Evolutionary conservation across 2,329 filamentous ascomycete species (phyloP), one percentile per base, ranked within the genome.

Genomic region (Orbilia brochopaga): DNA sequence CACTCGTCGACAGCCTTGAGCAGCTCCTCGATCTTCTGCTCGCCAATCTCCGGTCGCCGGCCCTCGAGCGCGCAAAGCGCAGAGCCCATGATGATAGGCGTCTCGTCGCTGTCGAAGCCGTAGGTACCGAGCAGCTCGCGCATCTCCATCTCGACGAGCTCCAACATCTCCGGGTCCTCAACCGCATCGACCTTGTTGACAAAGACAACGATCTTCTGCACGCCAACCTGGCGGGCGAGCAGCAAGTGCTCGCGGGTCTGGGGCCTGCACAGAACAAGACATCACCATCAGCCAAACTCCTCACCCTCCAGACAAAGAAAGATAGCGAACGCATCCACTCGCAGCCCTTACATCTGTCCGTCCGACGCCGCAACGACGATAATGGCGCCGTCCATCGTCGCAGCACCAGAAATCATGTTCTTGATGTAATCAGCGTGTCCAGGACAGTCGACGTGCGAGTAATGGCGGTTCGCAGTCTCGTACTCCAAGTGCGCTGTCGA

Each of bases 341-440:
- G 48, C 50, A 50, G 13, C 32, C 57, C 82, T 73, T 82, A 85
- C 94, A 99, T 99, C 84, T 99, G 95, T 80, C 94, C 94, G 80
- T 99, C 94, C 40, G 92, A 96, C 77, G 94, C 94, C 77, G 95
- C 95, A 78, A 99, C 95, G 76, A 99, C 94, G 78, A 99, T 97
- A 80, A 99, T 93, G 78, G 94, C 93, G 78, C 94, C 94, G 78
- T 99, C 94, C 94, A 99, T 99, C 85, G 92, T 96, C 78, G 95
- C 93, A 74, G 94, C 92, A 88, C 94, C 94, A 76, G 94, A 99
- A 82, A 99, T 99, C 94, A 99, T 99, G 89, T 99, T 99, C 88
- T 99, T 99, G 85, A 99, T 97, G 86, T 99, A 99, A 91, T 99
- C 94, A 83, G 94, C 94, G 89, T 99, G 94, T 83, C 94, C 94